A percentile compares a stretch with the other conserved stretches of the same genome.
Evolutionary conservation across 371 early-diverging fungal genomes (phyloP).

Genomic region (Mortierella sp.): DNA sequence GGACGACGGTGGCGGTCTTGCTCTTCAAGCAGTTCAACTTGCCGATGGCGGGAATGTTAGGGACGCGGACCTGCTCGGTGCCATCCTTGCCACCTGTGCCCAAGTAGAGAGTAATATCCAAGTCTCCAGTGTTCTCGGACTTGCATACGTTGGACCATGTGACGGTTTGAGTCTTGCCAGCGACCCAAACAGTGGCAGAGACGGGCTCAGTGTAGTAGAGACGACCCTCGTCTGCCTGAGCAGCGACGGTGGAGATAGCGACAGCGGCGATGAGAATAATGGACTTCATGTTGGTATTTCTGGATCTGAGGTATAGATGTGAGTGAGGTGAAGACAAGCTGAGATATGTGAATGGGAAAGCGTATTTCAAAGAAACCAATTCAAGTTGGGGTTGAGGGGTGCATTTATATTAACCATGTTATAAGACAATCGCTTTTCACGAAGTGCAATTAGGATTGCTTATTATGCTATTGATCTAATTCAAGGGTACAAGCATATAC

Average conservation of each 20-base stretch:
- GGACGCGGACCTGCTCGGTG: constrained; percentile 39
- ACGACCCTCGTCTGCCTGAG: constrained; percentile 34
- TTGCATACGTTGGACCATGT: constrained; percentile 58
- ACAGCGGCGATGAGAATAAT: constrained; percentile 27
- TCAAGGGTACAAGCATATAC: neutral
- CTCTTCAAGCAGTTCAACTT: constrained; percentile 35
- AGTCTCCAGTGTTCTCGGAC: constrained; percentile 12
- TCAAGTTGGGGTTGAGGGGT: neutral
- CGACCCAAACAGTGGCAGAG: constrained; percentile 34
- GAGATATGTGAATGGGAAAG: constrained; percentile 44
- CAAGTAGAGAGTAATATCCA: constrained; percentile 37
- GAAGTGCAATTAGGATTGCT: too few relatives aligned
- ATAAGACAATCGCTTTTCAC: too few relatives aligned
- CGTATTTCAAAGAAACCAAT: constrained; percentile 18
- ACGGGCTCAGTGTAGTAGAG: constrained; percentile 45
- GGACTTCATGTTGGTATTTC: constrained; percentile 34
- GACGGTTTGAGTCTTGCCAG: constrained; percentile 40
- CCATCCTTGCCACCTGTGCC: constrained; percentile 23
- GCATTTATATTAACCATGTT: constrained; percentile 25
- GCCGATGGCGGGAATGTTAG: constrained; percentile 33
- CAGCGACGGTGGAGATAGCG: constrained; percentile 42
- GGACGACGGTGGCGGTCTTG: constrained; percentile 20
- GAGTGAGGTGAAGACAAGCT: constrained; percentile 11
- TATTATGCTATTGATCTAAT: neutral
- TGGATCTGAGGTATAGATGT: neutral